A percentile compares a stretch with the other conserved stretches of the same genome.
Conservation (phyloP, 2,329 filamentous ascomycete genomes). For the Colletotrichum liriopes region DNA sequence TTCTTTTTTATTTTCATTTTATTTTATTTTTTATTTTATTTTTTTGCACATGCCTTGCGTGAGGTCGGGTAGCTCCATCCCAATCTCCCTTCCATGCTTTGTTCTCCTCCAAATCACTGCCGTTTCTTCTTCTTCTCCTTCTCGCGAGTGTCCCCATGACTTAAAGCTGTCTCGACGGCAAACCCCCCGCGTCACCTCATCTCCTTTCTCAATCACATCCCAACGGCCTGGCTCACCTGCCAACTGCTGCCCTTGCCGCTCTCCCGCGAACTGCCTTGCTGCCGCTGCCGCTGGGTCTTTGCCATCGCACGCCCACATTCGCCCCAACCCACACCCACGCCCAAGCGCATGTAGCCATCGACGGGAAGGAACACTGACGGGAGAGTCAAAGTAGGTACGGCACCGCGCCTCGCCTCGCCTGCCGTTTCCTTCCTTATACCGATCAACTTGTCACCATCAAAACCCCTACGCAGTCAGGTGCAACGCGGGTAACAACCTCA, state of each 20-base stretch:
- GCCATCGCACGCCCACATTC: conserved; percentile 19
- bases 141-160: conserved; percentile 31
- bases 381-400: conserved; percentile 14
- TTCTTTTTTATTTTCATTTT: neutral
- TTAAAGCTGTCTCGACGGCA: conserved; percentile 40
- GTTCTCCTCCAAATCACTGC: conserved; percentile 9
- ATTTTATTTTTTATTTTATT: neutral
- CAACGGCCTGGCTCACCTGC: conserved; percentile 35
- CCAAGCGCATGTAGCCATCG: conserved; percentile 11
- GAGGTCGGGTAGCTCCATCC: conserved; percentile 26
- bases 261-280: conserved; percentile 16
- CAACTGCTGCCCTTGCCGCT: conserved; percentile 33
- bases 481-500: conserved; percentile 24
- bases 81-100: conserved; percentile 42
- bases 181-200: conserved; percentile 26
- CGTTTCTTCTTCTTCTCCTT: conserved; percentile 34
- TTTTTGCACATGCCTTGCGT: conserved; percentile 19
- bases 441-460: conserved; percentile 24
- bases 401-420: conserved; percentile 17
- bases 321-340: conserved; percentile 7
- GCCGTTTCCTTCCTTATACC: conserved; percentile 6
- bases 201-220: conserved; percentile 17
- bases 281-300: neutral
- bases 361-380: neutral
- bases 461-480: conserved; percentile 28